Evolutionary conservation across 148 eudicot genomes (phyloP), one percentile per base, ranked within the genome.

Genomic region (Amaranthus palmeri): DNA sequence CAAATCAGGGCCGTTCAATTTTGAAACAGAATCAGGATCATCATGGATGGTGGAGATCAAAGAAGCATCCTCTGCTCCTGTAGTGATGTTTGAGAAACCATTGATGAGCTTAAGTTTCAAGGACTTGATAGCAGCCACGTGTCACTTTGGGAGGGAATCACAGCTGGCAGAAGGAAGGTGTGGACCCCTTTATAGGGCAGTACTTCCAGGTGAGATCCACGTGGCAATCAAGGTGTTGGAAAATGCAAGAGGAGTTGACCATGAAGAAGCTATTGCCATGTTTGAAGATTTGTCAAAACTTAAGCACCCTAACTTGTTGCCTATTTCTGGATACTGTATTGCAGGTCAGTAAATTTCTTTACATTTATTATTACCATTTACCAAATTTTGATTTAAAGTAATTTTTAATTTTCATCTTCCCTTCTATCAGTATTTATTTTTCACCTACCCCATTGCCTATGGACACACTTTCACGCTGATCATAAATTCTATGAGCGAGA

Each of bases 51-150:
- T 86, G 0, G 97, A 91, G 52, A 76, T 95, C 18, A 78, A 72
- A 50, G 98, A 89, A 44, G 81, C 96, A 0, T 71, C 85, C 0
- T 81, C 88, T 17, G 96, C 97, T 0, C 77, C 84, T 0, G 99
- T 95, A 2, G 89, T 95, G 71, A 89, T 95, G 97, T 95, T 91
- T 59, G 97, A 95, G 92, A 95, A 95, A 83, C 99, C 99, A 8
- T 77, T 95, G 89, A 78, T 95, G 92, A 95, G 81, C 41, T 84
- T 91, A 36, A 85, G 81, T 12, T 95, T 95, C 84, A 91, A 89
- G 81, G 99, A 95, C 78, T 76, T 95, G 77, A 86, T 95, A 10
- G 87, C 72, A 7, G 97, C 97, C 84, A 95, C 99, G 80, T 88
- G 91, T 77, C 86, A 78, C 54, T 95, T 95, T 47, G 99, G 99